These are phyloP conservation scores for Trichoderma asperellum DNA, from an alignment of 2,329 filamentous ascomycete species.

Conservation along the genomic window DNA sequence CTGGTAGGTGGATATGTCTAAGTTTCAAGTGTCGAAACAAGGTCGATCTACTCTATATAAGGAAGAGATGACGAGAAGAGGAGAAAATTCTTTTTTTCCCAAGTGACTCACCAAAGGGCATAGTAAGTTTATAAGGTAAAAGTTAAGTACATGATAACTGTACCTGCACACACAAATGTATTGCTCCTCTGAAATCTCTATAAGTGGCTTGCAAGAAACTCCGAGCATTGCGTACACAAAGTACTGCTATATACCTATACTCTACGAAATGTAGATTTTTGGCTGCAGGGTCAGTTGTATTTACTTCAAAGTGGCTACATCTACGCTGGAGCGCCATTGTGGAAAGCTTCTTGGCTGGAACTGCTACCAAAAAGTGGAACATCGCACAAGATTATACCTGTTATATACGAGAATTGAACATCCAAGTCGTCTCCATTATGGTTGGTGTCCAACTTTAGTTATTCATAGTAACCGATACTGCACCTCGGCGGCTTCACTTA, in stretches of 20 bases:
- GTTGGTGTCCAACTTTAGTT: neutral
- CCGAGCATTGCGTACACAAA: neutral
- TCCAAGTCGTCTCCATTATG: neutral
- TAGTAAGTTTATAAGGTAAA: neutral
- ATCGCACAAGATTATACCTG: neutral
- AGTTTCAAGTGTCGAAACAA: neutral
- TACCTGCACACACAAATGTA: no score
- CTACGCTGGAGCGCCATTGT: no score
- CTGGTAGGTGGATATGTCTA: neutral
- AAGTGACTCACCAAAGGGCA: neutral
- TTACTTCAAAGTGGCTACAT: neutral
- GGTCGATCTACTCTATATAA: neutral
- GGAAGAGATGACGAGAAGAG: neutral
- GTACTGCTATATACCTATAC: neutral
- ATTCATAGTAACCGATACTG: neutral
- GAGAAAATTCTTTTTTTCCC: neutral
- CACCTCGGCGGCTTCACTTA: no score
- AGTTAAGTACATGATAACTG: no score
- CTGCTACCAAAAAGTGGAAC: neutral
- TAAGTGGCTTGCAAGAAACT: neutral
- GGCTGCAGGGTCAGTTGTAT: no score
- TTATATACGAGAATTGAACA: no score
- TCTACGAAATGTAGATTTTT: no score
- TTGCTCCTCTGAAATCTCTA: neutral
- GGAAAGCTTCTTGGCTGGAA: neutral